Evolutionary conservation across 1,139 yeast genomes (phyloP), one percentile per base, ranked within the genome.

Genomic region (Arxiozyma heterogenica): DNA sequence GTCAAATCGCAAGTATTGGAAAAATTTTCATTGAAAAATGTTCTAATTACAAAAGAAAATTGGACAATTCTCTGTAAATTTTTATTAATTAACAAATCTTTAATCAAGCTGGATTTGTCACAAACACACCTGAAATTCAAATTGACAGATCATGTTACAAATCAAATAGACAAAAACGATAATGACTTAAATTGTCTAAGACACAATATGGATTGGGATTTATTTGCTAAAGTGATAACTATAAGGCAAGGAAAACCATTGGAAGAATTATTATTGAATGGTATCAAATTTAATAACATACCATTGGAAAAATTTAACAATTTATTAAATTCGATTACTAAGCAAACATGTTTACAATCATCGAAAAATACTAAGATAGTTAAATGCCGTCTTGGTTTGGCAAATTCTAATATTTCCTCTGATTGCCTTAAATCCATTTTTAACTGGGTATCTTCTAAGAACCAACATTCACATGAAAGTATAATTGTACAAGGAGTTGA

Each of bases 51-150:
- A 65, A 74, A 72, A 2, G 69, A 71, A 23, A 91, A 93, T 2
- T 91, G 98, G 98, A 74, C 73, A 57, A 75, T 76, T 52, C 71
- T 91, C 49, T 88, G 96, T 68, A 82, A 84, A 60, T 86, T 90
- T 62, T 64, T 91, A 46, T 72, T 83, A 3, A 69, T 74, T 25
- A 85, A 86, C 65, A 72, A 71, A 47, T 75, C 82, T 0, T 69
- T 91, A 39, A 74, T 78, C 49, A 84, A 84, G 61, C 73, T 91
- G 53, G 97, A 89, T 68, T 74, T 90, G 20, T 83, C 91, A 1
- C 94, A 86, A 65, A 89, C 86, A 59, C 77, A 82, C 64, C 75
- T 49, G 21, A 56, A 54, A 51, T 44, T 53, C 80, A 54, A 81
- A 79, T 61, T 63, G 77, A 3, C 86, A 81, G 52, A 68, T 77